These are phyloP conservation scores for Emergomyces pasteurianus DNA, from an alignment of 2,329 filamentous ascomycete genomes.

Conservation along the genomic window DNA sequence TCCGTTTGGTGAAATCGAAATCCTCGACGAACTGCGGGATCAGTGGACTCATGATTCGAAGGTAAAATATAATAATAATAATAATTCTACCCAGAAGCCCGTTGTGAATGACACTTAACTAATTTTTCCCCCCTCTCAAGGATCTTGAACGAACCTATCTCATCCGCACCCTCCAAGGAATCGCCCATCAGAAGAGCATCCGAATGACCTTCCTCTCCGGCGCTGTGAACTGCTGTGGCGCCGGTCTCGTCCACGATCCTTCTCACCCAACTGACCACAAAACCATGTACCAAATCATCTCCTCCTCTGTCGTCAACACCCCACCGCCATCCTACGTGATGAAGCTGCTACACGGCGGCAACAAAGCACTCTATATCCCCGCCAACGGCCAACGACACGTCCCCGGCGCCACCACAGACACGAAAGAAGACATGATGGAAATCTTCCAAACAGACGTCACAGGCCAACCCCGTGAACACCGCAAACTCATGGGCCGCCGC, in stretches of 20 bases:
- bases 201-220: constrained; percentile 96
- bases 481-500: constrained; percentile 82
- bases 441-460: constrained; percentile 92
- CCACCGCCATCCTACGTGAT: constrained; percentile 77
- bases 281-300: constrained; percentile 98
- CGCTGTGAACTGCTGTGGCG: constrained; percentile 77
- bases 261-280: constrained; percentile 87
- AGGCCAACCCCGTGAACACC: constrained; percentile 68
- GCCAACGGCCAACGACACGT: constrained; percentile 64
- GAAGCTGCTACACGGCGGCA: constrained; percentile 79
- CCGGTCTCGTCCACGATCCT: constrained; percentile 88
- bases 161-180: constrained; percentile 89
- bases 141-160: constrained; percentile 94
- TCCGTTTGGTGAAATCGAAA: constrained; percentile 90
- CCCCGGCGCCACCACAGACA: constrained; percentile 63
- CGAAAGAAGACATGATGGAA: constrained; percentile 99
- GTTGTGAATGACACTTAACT: not conserved
- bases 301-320: constrained; percentile 80
- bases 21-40: constrained; percentile 87
- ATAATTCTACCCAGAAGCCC: not conserved
- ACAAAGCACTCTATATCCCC: constrained; percentile 83
- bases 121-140: constrained; percentile 25
- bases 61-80: constrained; percentile 28
- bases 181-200: constrained; percentile 86
- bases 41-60: constrained; percentile 98